These are phyloP conservation scores for Malus domestica DNA, from an alignment of 306 rosid species.

Conservation along the genomic window DNA sequence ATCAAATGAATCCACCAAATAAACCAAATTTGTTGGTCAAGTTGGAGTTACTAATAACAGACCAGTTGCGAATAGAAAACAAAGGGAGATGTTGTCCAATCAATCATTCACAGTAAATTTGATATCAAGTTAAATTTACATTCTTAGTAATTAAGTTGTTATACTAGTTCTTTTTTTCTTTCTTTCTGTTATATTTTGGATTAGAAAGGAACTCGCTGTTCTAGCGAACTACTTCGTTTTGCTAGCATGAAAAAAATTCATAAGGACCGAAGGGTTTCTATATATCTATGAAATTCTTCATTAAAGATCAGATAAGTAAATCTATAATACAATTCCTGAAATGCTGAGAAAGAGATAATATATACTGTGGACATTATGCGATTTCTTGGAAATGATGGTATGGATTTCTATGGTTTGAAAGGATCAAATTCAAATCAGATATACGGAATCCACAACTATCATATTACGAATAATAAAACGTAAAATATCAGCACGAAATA, in stretches of 20 bases:
- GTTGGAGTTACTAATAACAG: background rate
- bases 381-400: background rate
- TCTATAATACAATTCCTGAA: background rate
- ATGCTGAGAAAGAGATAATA: background rate
- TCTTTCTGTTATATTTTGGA: background rate
- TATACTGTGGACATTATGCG: background rate
- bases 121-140: background rate
- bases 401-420: background rate
- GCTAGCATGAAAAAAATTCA: background rate
- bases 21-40: background rate
- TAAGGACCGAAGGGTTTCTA: background rate
- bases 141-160: background rate
- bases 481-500: background rate
- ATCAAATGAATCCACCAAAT: background rate
- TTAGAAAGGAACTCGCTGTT: background rate
- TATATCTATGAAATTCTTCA: background rate
- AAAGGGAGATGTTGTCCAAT: background rate
- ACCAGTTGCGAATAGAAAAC: background rate
- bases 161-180: background rate
- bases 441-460: background rate
- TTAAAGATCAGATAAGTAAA: background rate
- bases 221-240: background rate
- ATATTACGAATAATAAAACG: background rate
- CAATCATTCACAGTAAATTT: background rate
- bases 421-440: background rate